Evolutionary conservation across 2,329 filamentous ascomycete species (phyloP).

Genomic region (Leptographium radiaticola): DNA sequence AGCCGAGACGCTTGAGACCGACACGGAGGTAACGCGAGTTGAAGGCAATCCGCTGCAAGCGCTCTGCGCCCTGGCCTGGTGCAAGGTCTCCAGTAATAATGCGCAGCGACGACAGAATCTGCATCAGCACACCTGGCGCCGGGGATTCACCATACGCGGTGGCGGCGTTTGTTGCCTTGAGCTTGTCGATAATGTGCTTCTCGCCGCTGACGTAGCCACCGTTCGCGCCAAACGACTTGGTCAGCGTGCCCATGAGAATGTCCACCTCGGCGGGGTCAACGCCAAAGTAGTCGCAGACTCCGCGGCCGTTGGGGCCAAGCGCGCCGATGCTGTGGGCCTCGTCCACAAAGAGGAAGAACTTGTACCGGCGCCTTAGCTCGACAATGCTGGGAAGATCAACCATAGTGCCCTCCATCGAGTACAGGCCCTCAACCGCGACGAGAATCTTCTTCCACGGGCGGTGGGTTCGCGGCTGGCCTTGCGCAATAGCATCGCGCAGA

Average conservation of each 20-base stretch:
- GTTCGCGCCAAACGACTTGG: conserved; percentile 96
- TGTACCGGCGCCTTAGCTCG: conserved; percentile 85
- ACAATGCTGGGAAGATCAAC: conserved; percentile 89
- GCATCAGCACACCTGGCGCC: conserved; percentile 74
- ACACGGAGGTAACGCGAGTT: conserved; percentile 97
- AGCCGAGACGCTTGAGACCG: conserved; percentile 89
- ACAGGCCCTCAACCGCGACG: conserved; percentile 89
- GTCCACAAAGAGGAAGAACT: conserved; percentile 90
- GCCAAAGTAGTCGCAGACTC: conserved; percentile 95
- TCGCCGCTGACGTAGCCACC: conserved; percentile 89
- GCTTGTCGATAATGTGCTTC: conserved; percentile 83
- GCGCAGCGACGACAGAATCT: conserved; percentile 75
- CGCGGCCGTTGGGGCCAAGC: conserved; percentile 73
- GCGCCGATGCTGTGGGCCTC: conserved; percentile 95
- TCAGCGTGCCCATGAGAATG: conserved; percentile 95
- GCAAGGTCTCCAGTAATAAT: conserved; percentile 81
- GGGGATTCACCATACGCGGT: conserved; percentile 81
- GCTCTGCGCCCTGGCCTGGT: conserved; percentile 89
- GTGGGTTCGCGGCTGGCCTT: conserved; percentile 95
- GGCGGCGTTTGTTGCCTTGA: conserved; percentile 73
- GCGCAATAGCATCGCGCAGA: conserved; percentile 83
- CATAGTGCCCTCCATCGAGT: conserved; percentile 99
- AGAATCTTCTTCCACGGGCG: conserved; percentile 99
- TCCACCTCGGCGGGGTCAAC: conserved; percentile 81
- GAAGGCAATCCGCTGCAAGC: conserved; percentile 89